Evolutionary conservation across 2,329 filamentous ascomycete species (phyloP), one percentile per base, ranked within the genome.

Genomic region (Blastomyces gilchristii): DNA sequence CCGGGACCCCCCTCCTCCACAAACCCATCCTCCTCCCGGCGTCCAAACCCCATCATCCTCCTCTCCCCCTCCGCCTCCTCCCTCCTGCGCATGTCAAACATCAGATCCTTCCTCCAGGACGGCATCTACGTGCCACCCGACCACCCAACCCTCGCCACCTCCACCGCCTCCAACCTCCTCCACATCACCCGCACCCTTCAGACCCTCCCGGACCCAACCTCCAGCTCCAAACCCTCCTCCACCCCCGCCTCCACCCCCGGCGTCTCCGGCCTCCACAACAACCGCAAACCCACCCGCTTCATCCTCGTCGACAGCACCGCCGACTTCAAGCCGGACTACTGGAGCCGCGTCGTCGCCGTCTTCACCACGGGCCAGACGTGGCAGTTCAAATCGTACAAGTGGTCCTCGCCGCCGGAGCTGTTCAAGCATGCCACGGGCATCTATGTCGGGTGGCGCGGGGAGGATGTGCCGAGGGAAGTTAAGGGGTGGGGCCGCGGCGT

Each of bases 341-440:
- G 94, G 94, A 87, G 87, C 71, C 87, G 92, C 60, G 89, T 99
- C 7, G 94, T 97, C 1, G 94, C 90, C 14, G 92, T 99, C 63
- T 97, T 99, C 78, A 99, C 94, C 0, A 99, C 94, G 0, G 94
- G 94, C 43, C 94, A 99, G 78, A 87, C 88, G 11, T 99, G 94
- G 94, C 94, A 99, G 77, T 99, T 99, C 79, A 96, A 97, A 78
- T 89, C 86, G 68, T 99, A 99, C 83, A 96, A 96, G 77, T 99
- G 94, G 91, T 87, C 87, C 68, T 87, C 88, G 63, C 90, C 94
- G 0, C 83, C 86, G 16, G 94, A 97, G 72, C 81, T 99, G 59
- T 99, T 99, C 79, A 85, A 86, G 68, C 90, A 97, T 71, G 89
- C 91, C 1, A 81, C 91, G 16, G 94, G 94, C 63, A 80, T 99